Conservation (phyloP, 768 basidiomycete species). For the Lactarius vividus region DNA sequence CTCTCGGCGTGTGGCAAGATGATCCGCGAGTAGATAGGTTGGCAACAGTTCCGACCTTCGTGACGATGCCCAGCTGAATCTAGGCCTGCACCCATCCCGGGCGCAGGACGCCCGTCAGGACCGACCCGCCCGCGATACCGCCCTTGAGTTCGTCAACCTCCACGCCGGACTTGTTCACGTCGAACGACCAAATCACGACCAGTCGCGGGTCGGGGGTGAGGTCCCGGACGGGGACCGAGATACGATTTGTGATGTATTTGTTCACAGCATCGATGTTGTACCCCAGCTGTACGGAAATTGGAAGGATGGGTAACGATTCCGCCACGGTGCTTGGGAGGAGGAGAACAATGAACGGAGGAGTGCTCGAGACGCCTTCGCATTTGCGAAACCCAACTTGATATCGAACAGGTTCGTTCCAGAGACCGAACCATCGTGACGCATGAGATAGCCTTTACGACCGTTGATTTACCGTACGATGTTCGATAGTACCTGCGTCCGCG, state of each 20-base stretch:
- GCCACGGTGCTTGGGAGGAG: no score
- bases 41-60: constrained; percentile 86
- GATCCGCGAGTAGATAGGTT: constrained; percentile 89
- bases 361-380: constrained; percentile 76
- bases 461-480: constrained; percentile 97
- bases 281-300: no score
- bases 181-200: constrained; percentile 98
- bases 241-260: constrained; percentile 96
- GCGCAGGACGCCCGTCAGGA: constrained; percentile 85
- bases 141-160: constrained; percentile 97
- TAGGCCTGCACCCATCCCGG: no score
- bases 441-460: constrained; percentile 97
- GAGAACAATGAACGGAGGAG: no score
- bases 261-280: constrained; percentile 81
- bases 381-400: constrained; percentile 46
- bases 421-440: constrained; percentile 90
- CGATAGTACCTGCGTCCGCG: constrained; percentile 75
- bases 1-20: constrained; percentile 92
- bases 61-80: no score
- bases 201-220: constrained; percentile 83
- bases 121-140: constrained; percentile 96
- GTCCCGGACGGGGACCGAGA: constrained; percentile 91
- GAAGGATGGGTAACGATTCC: no score
- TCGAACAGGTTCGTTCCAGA: constrained; percentile 97
- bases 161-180: constrained; percentile 98